phyloP scores from a whole-genome alignment of 1,139 yeast genomes.

The Arxiozyma slooffiae region DNA sequence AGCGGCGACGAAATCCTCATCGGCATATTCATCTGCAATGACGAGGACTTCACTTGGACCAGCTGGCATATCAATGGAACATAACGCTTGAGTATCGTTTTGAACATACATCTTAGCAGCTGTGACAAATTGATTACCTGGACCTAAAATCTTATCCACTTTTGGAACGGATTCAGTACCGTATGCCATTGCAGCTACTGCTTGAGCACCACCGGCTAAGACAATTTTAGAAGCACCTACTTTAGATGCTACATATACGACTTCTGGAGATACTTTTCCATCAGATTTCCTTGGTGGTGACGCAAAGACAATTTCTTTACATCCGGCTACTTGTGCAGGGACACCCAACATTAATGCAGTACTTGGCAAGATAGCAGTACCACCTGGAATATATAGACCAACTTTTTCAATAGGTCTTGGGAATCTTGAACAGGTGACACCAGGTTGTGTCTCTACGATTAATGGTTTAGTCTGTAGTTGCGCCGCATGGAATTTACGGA shows the following conservation, averaged over 20 bases:
- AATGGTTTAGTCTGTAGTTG: conserved; percentile 65
- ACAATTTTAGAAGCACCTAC: conserved; percentile 85
- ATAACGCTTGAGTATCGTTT: conserved; percentile 88
- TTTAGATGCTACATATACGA: conserved; percentile 92
- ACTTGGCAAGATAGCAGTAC: conserved; percentile 95
- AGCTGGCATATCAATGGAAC: conserved; percentile 98
- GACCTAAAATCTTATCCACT: conserved; percentile 95
- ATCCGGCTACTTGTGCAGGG: conserved; percentile 98
- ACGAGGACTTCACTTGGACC: conserved; percentile 98
- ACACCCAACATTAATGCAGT: conserved; percentile 98
- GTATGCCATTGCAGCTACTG: conserved; percentile 96
- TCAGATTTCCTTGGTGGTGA: conserved; percentile 89
- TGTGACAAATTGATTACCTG: conserved; percentile 97
- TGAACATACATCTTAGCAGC: conserved; percentile 98
- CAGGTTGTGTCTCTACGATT: conserved; percentile 88
- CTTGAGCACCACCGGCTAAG: conserved; percentile 98
- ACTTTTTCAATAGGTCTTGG: conserved; percentile 91
- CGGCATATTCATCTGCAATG: conserved; percentile 76
- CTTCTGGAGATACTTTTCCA: conserved; percentile 92
- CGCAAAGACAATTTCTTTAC: conserved; percentile 85
- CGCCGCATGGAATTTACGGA: conserved; percentile 86
- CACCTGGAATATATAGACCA: conserved; percentile 96
- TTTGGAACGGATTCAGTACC: conserved; percentile 89
- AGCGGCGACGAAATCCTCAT: conserved; percentile 91
- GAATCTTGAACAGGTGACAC: conserved; percentile 88